Evolutionary conservation across 1,284 basidiomycete species (phyloP).

Genomic region (Trichosporon ovoides): DNA sequence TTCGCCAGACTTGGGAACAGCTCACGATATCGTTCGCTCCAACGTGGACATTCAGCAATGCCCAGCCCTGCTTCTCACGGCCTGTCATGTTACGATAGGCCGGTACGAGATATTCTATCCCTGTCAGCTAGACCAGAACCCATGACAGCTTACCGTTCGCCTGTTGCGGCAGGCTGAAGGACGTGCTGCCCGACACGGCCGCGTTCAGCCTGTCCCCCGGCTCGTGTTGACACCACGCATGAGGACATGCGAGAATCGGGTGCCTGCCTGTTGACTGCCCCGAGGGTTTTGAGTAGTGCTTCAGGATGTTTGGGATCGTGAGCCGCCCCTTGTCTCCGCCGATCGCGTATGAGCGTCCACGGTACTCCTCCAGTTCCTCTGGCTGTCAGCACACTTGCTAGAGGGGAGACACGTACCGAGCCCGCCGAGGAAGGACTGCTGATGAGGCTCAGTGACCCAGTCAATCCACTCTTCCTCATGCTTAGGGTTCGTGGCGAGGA

Average conservation of each 20-base stretch:
- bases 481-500: constrained; percentile 33
- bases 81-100: constrained; percentile 26
- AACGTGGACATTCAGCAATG: constrained; percentile 47
- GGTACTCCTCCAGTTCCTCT: constrained; percentile 38
- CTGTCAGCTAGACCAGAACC: too few relatives aligned
- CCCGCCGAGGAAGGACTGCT: not conserved
- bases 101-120: constrained; percentile 45
- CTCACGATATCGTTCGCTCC: constrained; percentile 48
- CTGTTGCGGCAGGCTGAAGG: constrained; percentile 27
- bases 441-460: too few relatives aligned
- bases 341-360: constrained; percentile 46
- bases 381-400: not conserved
- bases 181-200: constrained; percentile 36
- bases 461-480: too few relatives aligned
- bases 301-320: constrained; percentile 41
- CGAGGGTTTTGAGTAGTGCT: constrained; percentile 25
- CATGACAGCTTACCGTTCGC: too few relatives aligned
- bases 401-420: not conserved
- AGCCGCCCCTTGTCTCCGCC: constrained; percentile 42
- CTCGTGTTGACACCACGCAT: constrained; percentile 24
- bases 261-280: constrained; percentile 32
- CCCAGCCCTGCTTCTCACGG: constrained; percentile 33
- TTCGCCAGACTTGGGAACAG: not conserved
- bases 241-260: too few relatives aligned
- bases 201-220: constrained; percentile 39